Percentiles rank a stretch among this genome's conserved stretches.
Evolutionary conservation across 257 asterid genomes (phyloP).

Genomic region (Capsicum pubescens): DNA sequence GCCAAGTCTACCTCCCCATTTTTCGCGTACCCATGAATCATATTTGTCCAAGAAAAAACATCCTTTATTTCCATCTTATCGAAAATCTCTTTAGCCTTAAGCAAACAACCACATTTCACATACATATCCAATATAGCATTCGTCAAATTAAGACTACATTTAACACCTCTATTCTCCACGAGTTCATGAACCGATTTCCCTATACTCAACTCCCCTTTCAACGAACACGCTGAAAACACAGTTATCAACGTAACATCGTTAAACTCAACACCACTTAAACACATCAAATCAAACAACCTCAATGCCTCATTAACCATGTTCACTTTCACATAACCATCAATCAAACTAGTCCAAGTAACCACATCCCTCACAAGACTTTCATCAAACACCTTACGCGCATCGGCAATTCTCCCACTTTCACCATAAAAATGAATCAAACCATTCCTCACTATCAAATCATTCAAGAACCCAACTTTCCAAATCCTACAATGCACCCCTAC

Average conservation of each 20-base stretch:
- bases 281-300: slow-evolving; percentile 66
- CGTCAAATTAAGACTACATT: slow-evolving; percentile 58
- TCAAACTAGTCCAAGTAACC: slow-evolving; percentile 83
- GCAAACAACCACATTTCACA: slow-evolving; percentile 67
- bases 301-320: slow-evolving; percentile 67
- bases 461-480: slow-evolving; percentile 65
- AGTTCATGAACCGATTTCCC: slow-evolving; percentile 55
- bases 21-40: slow-evolving; percentile 70
- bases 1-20: slow-evolving; percentile 71
- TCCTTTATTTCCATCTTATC: slow-evolving; percentile 62
- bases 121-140: slow-evolving; percentile 80
- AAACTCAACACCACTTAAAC: slow-evolving; percentile 57
- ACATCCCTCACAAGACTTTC: slow-evolving; percentile 69
- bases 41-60: slow-evolving; percentile 78
- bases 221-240: slow-evolving; percentile 69
- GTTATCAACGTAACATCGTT: slow-evolving; percentile 77
- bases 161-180: slow-evolving; percentile 44
- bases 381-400: slow-evolving; percentile 53
- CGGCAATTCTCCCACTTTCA: slow-evolving; percentile 45
- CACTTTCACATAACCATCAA: slow-evolving; percentile 63
- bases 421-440: slow-evolving; percentile 70
- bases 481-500: slow-evolving; percentile 67
- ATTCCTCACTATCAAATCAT: slow-evolving; percentile 66
- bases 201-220: slow-evolving; percentile 60
- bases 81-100: slow-evolving; percentile 59